Evolutionary conservation across 352 stramenopile species (phyloP).

Genomic region (Ophiocytium majus): DNA sequence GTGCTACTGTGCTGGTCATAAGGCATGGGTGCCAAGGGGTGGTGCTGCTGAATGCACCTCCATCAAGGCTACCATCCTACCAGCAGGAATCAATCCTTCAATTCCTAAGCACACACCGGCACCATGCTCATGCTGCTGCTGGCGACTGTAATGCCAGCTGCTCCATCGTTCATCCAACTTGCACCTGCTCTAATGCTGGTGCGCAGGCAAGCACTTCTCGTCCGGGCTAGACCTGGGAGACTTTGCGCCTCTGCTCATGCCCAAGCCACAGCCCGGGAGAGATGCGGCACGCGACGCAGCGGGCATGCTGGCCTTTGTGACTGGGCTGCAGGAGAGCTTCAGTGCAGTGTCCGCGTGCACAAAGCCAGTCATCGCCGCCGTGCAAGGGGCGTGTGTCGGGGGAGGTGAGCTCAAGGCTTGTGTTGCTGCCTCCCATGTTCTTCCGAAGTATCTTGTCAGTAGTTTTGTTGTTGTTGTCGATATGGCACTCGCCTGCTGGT

Average conservation of each 20-base stretch:
- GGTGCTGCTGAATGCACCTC: not conserved
- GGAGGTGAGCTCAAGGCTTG: no score
- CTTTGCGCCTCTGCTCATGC: conserved; percentile 21
- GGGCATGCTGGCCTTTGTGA: conserved; percentile 44
- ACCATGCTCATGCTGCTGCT: not conserved
- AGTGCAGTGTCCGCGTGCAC: conserved; percentile 36
- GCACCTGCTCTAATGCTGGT: conserved; percentile 22
- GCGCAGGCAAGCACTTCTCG: conserved; percentile 42
- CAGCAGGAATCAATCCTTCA: not conserved
- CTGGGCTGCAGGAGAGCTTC: conserved; percentile 60
- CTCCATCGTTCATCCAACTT: not conserved
- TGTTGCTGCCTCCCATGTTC: no score
- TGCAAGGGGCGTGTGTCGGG: conserved; percentile 62
- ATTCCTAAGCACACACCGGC: not conserved
- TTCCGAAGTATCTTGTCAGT: no score
- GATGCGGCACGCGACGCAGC: conserved; percentile 26
- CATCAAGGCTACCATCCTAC: not conserved
- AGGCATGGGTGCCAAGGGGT: not conserved
- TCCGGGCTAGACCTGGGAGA: conserved; percentile 44
- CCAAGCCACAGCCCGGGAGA: not conserved
- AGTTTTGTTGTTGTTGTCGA: no score
- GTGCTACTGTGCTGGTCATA: not conserved
- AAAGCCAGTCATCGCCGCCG: conserved; percentile 62
- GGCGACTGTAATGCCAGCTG: not conserved
- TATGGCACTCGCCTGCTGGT: no score